phyloP scores from a whole-genome alignment of 169 alveolate species.

The Hepatocystis sp. region DNA sequence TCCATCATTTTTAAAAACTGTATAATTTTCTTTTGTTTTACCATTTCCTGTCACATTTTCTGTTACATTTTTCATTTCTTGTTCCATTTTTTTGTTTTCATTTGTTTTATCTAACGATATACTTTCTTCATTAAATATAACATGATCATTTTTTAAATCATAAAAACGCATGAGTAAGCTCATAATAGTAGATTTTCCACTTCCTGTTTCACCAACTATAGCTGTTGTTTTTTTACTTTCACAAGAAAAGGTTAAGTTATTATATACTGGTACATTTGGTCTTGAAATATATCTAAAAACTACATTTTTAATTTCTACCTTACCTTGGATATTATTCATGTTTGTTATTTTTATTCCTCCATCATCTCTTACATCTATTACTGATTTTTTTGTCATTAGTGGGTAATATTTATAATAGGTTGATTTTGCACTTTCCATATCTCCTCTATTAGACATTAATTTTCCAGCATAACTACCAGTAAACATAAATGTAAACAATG shows the following conservation, averaged over 20 bases:
- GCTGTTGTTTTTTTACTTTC: slow-evolving; percentile 86
- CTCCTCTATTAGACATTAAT: slow-evolving; percentile 67
- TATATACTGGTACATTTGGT: slow-evolving; percentile 71
- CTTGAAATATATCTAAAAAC: slow-evolving; percentile 54
- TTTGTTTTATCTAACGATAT: neutral
- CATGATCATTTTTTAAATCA: slow-evolving; percentile 84
- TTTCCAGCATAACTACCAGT: slow-evolving; percentile 76
- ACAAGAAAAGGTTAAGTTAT: slow-evolving; percentile 69
- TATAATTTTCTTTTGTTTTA: neutral
- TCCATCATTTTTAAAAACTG: slow-evolving; percentile 80
- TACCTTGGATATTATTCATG: slow-evolving; percentile 17
- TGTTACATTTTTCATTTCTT: slow-evolving; percentile 11
- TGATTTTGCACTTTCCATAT: slow-evolving; percentile 45
- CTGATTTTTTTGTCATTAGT: slow-evolving; percentile 40
- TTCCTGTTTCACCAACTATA: slow-evolving; percentile 95
- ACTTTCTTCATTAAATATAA: slow-evolving; percentile 77
- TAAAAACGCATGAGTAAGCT: slow-evolving; percentile 91
- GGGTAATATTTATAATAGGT: slow-evolving; percentile 62
- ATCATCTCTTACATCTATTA: slow-evolving; percentile 53
- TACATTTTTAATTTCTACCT: slow-evolving; percentile 39
- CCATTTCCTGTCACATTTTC: neutral
- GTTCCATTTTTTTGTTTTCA: neutral
- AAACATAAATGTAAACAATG: slow-evolving; percentile 61
- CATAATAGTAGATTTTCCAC: slow-evolving; percentile 95
- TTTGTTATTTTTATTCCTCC: slow-evolving; percentile 62